Percentiles rank a stretch among this genome's conserved stretches.
These are phyloP conservation scores for Mycena haematopus DNA, from an alignment of 768 basidiomycete species.

Conservation along the genomic window DNA sequence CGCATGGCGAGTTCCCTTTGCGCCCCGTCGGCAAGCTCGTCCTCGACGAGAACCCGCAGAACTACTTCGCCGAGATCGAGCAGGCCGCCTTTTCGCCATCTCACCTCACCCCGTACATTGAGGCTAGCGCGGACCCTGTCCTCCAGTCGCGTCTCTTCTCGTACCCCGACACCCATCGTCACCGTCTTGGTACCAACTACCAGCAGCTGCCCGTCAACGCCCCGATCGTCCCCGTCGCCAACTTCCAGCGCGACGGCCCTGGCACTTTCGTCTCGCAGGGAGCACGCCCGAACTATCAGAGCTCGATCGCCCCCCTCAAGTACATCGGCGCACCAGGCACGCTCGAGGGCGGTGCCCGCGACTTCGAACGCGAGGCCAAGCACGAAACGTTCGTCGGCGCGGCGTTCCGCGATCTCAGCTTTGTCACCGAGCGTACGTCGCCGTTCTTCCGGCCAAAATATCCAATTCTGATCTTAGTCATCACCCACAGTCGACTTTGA, in stretches of 20 bases:
- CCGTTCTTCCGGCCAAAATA: not conserved
- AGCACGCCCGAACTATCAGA: slow-evolving; percentile 86
- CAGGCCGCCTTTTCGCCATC: slow-evolving; percentile 91
- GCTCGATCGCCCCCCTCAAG: slow-evolving; percentile 73
- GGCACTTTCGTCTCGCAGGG: slow-evolving; percentile 81
- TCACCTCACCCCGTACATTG: slow-evolving; percentile 87
- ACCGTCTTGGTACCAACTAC: slow-evolving; percentile 83
- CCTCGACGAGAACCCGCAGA: slow-evolving; percentile 76
- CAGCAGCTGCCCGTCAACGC: slow-evolving; percentile 89
- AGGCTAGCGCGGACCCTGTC: slow-evolving; percentile 91
- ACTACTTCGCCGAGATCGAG: slow-evolving; percentile 96
- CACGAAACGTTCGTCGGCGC: slow-evolving; percentile 83
- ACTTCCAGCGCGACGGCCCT: slow-evolving; percentile 92
- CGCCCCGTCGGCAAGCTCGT: slow-evolving; percentile 87
- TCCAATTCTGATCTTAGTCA: not conserved
- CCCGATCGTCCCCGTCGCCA: slow-evolving; percentile 72
- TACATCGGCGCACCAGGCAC: slow-evolving; percentile 59
- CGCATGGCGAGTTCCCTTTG: slow-evolving; percentile 88
- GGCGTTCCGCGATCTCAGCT: slow-evolving; percentile 71
- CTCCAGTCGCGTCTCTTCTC: slow-evolving; percentile 95
- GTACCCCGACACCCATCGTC: slow-evolving; percentile 89
- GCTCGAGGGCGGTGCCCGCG: slow-evolving; percentile 48
- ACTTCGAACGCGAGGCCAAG: slow-evolving; percentile 45
- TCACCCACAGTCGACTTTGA: slow-evolving; percentile 74
- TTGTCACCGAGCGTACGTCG: slow-evolving; percentile 78